Conservation (phyloP, 371 early-diverging fungal species). For the Blakeslea trispora region DNA sequence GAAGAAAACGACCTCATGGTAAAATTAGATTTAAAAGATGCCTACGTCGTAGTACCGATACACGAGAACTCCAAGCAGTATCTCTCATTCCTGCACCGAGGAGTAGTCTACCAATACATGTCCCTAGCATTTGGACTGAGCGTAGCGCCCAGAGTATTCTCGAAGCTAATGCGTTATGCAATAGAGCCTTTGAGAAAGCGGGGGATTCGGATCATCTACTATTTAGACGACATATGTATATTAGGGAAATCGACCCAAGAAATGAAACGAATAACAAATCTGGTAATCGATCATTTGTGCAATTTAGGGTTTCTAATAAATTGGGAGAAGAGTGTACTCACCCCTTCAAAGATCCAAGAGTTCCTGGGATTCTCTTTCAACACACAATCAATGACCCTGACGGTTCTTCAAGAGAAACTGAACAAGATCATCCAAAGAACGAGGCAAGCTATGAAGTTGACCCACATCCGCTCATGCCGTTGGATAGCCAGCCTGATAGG, state of each 20-base stretch:
- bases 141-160: constrained; percentile 14
- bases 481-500: constrained; percentile 11
- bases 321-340: constrained; percentile 8
- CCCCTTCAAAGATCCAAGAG: constrained; percentile 2
- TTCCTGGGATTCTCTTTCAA: constrained; percentile 19
- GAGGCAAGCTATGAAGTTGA: background rate
- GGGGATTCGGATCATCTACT: constrained; percentile 12
- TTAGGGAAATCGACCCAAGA: background rate
- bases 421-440: constrained; percentile 5
- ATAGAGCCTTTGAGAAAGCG: constrained; percentile 10
- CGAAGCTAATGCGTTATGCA: constrained; percentile 10
- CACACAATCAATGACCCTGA: constrained; percentile 10
- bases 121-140: constrained; percentile 15
- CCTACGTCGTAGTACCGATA: constrained; percentile 7
- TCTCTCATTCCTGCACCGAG: constrained; percentile 6
- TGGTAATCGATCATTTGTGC: background rate
- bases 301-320: constrained; percentile 10
- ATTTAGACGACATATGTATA: constrained; percentile 15
- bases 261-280: background rate
- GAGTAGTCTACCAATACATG: constrained; percentile 16
- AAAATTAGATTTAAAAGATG: constrained; percentile 16
- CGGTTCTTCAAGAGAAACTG: constrained; percentile 1
- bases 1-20: constrained; percentile 4
- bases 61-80: constrained; percentile 4
- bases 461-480: background rate